Evolutionary conservation across 192 early-diverging fungal species (phyloP).

Genomic region (Haplosporangium gracile): DNA sequence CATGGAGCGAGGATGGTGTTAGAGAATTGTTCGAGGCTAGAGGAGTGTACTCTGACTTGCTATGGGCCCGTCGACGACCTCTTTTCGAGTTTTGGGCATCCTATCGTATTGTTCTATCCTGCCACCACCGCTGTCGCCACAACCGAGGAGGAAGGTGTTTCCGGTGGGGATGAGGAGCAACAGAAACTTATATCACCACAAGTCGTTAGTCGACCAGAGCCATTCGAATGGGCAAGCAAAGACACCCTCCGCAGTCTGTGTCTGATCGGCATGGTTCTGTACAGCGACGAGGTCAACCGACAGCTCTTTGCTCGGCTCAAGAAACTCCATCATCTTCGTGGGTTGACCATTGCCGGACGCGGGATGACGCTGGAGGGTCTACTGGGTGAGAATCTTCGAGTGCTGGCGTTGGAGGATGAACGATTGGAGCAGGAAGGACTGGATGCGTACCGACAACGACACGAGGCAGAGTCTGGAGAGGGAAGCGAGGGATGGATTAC

Average conservation of each 20-base stretch:
- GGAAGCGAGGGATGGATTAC: too few relatives aligned
- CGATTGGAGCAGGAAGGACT: background rate
- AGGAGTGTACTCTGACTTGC: background rate
- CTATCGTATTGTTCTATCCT: background rate
- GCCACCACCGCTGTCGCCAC: background rate
- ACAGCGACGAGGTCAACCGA: background rate
- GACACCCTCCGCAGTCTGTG: background rate
- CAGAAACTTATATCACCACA: background rate
- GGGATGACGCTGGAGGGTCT: background rate
- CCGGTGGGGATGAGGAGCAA: background rate
- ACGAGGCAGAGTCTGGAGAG: background rate
- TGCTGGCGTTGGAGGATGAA: background rate
- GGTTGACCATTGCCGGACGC: background rate
- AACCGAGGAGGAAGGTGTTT: background rate
- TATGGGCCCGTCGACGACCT: background rate
- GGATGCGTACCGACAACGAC: background rate
- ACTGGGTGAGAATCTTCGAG: background rate
- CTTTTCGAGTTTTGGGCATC: background rate
- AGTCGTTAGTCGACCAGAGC: background rate
- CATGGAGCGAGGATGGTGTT: background rate
- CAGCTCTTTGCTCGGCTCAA: background rate
- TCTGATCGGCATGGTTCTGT: background rate
- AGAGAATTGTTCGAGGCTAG: constrained; percentile 1
- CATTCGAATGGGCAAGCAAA: background rate
- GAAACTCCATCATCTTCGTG: background rate